Base-by-base conservation (phyloP, 768 basidiomycete genomes). In the Russula dissimulans region DNA sequence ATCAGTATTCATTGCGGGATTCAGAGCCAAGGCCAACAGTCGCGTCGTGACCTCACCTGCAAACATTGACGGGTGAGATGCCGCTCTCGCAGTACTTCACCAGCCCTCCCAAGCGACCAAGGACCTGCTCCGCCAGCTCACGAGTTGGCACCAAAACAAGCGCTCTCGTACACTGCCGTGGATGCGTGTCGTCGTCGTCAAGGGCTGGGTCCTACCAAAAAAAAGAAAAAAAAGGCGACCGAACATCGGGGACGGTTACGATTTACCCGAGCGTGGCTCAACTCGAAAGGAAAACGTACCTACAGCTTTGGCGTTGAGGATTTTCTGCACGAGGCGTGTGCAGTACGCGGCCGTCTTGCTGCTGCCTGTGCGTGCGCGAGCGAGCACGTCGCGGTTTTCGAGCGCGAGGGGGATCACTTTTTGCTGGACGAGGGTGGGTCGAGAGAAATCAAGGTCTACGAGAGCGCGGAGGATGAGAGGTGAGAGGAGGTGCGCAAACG, bases 341-440 rank as follows among this genome's bases (percentile, higher is more conserved):
- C n/a, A n/a, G n/a, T 99, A 99, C 3, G 97, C 93, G 4, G 89
- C 91, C 0, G 97, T n/a, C n/a, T n/a, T n/a, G n/a, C n/a, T n/a
- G n/a, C n/a, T n/a, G n/a, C n/a, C n/a, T n/a, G n/a, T 99, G 36
- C 91, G 82, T 3, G 97, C 95, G 47, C 91, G 82, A 18, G 95
- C 95, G 36, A 99, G 83, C 56, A 99, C 89, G 71, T 99, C 97
- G 38, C 79, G 77, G 65, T 87, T 85, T 71, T 93, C 89, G 38
- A 99, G 80, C 1, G 95, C 92, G 17, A 95, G 79, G 1, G 95
- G 95, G 50, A 99, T 95, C 4, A 91, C 88, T 70, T 91, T 92
- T 9, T 81, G 80, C 71, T 99, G 97, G 17, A 99, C 88, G 34
- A 91, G 81, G 0, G 97, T 99, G n/a, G 97, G 97, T 41, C 85